A percentile compares a stretch with the other conserved stretches of the same genome.
These are phyloP conservation scores for Penicillium pancosmium DNA, from an alignment of 495 filamentous ascomycete species.

Conservation along the genomic window DNA sequence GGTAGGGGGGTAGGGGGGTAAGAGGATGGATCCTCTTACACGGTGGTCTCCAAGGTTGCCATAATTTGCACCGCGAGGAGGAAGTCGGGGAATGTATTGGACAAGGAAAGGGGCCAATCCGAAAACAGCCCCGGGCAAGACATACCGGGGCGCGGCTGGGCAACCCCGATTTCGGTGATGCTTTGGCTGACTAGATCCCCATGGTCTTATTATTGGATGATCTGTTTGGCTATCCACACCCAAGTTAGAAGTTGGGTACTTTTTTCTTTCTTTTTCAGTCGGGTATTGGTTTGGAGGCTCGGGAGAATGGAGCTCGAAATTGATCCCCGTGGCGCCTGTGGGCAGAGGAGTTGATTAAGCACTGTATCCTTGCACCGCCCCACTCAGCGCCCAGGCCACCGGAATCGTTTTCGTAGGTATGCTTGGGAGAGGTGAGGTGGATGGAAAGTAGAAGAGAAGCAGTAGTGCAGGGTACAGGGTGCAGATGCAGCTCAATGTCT, in stretches of 20 bases:
- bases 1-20: neutral
- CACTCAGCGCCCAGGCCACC: slow-evolving; percentile 13
- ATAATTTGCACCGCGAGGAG: neutral
- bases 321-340: neutral
- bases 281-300: neutral
- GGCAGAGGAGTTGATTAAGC: slow-evolving; percentile 22
- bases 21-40: neutral
- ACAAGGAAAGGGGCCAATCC: slow-evolving; percentile 23
- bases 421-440: neutral
- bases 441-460: too few relatives aligned
- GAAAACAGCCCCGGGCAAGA: slow-evolving; percentile 8
- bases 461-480: neutral
- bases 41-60: neutral
- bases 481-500: too few relatives aligned
- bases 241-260: too few relatives aligned
- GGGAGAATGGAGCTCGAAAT: neutral
- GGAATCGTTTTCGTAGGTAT: neutral
- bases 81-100: neutral
- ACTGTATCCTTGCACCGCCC: slow-evolving; percentile 32
- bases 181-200: neutral
- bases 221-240: too few relatives aligned
- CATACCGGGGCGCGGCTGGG: slow-evolving; percentile 21
- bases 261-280: too few relatives aligned
- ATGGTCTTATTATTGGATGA: too few relatives aligned
- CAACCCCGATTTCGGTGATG: slow-evolving; percentile 37